Evolutionary conservation across 169 alveolate species (phyloP).

Genomic region (Pseudocohnilembus persalinus): DNA sequence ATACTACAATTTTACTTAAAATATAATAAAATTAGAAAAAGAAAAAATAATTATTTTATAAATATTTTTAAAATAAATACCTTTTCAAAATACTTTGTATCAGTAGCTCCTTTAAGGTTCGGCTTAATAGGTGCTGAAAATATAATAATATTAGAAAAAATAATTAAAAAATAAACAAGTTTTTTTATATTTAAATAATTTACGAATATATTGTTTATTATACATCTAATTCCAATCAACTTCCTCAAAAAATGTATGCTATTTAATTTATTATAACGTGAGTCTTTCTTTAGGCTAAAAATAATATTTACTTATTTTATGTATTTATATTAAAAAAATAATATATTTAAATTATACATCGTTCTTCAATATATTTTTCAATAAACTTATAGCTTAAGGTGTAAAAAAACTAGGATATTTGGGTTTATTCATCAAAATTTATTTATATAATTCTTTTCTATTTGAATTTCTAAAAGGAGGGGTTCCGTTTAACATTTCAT

Average conservation of each 20-base stretch:
- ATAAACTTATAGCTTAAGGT: constrained; percentile 3
- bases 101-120: neutral
- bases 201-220: neutral
- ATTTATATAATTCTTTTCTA: constrained; percentile 12
- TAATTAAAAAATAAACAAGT: neutral
- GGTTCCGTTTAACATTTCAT: constrained; percentile 5
- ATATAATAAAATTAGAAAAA: too few species aligned
- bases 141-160: neutral
- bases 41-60: too few species aligned
- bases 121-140: neutral
- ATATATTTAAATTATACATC: neutral
- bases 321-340: neutral
- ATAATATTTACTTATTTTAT: neutral
- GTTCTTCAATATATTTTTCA: neutral
- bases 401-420: constrained; percentile 6
- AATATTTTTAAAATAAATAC: neutral
- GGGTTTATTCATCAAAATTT: constrained; percentile 4
- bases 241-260: constrained; percentile 2
- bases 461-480: constrained; percentile 17
- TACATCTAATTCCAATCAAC: constrained; percentile 11
- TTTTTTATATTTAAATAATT: too few species aligned
- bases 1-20: neutral
- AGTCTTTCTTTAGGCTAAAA: constrained; percentile 15
- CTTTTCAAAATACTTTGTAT: neutral
- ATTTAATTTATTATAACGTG: neutral